Evolutionary conservation across 208 protist genomes (phyloP), one percentile per base, ranked within the genome.

Genomic region (Porcisia deanei): DNA sequence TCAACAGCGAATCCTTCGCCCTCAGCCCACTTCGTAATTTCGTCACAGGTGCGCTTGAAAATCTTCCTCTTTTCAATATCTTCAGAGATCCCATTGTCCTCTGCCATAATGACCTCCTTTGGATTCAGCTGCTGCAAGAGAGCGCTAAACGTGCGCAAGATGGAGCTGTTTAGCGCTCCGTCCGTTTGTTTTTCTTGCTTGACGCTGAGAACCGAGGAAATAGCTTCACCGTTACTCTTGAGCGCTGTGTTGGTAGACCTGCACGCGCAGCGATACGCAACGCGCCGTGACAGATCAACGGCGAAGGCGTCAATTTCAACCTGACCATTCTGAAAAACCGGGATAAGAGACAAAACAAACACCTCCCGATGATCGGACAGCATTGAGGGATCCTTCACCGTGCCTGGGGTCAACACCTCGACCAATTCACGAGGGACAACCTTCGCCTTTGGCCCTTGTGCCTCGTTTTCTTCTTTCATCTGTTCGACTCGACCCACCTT

Each of bases 401-500:
- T 99, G 7, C 96, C 97, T n/a, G 89, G 88, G 7, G 97, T 99
- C 10, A 98, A 75, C 6, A 98, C 84, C 64, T 97, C 83, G 25
- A 95, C 88, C 8, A 99, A 85, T 77, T 98, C 88, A 25, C 98
- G 89, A 7, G 81, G 82, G 25, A 99, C 79, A 30, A 98, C 69
- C 72, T 91, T 89, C 34, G 58, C 71, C 70, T 96, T 95, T 3
- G 61, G 72, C 39, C 66, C 73, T 57, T 66, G 30, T 0, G 60
- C 49, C 25, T 86, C 82, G 8, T 67, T 86, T 8, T 83, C 81
- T 41, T 92, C 90, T 43, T 91, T 88, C 88, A 98, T 91, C 80
- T 99, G 94, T 80, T 99, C 97, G 25, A 99, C 98, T 16, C 94
- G 84, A 1, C 94, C 97, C 3, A 98, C 85, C 57, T 96, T 98